Conservation (phyloP, 2,329 filamentous ascomycete species). For the Ceratocystis huliohia region DNA sequence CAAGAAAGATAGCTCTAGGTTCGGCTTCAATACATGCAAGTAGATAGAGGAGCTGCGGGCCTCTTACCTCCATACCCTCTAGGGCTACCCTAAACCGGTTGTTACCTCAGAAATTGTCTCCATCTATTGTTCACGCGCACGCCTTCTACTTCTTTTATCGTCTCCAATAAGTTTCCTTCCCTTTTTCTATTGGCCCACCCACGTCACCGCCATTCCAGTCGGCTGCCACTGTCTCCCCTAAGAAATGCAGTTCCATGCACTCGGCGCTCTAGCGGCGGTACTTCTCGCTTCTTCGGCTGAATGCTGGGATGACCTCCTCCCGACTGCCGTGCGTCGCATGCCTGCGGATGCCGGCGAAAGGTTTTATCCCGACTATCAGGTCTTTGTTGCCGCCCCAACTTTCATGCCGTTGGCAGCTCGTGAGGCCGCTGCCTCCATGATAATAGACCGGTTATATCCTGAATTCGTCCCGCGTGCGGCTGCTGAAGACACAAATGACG, state of each 20-base stretch:
- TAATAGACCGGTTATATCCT: slow-evolving; percentile 24
- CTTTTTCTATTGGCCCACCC: background rate
- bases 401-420: slow-evolving; percentile 25
- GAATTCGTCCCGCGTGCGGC: slow-evolving; percentile 23
- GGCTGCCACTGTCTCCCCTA: background rate
- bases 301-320: slow-evolving; percentile 30
- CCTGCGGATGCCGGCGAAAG: slow-evolving; percentile 57
- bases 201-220: slow-evolving; percentile 4
- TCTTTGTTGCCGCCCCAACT: slow-evolving; percentile 29
- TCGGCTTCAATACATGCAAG: background rate
- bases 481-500: slow-evolving; percentile 41
- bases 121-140: background rate
- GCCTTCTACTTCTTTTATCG: background rate
- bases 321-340: slow-evolving; percentile 60
- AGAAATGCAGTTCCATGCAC: slow-evolving; percentile 29
- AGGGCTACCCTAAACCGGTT: no score
- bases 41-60: no score
- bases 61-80: no score
- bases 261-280: slow-evolving; percentile 11
- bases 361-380: slow-evolving; percentile 56
- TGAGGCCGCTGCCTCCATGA: slow-evolving; percentile 27
- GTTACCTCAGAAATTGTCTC: no score
- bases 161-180: background rate
- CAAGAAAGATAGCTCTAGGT: background rate
- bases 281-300: slow-evolving; percentile 17